A percentile compares a stretch with the other conserved stretches of the same genome.
Evolutionary conservation across 139 green algal species (phyloP).

Genomic region (Volvox reticuliferus): DNA sequence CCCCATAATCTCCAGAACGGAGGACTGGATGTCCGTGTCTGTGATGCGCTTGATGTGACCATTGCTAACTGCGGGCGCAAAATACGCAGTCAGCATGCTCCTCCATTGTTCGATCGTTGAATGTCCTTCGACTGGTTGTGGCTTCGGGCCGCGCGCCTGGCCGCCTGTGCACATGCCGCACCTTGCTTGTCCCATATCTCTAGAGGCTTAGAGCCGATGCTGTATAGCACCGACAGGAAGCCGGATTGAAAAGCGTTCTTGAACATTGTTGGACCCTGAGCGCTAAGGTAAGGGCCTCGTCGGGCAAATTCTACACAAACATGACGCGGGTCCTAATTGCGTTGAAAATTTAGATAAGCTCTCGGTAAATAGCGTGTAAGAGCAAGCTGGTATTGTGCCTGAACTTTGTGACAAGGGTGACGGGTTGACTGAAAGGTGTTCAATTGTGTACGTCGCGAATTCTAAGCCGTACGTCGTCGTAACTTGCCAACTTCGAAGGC

Average conservation of each 20-base stretch:
- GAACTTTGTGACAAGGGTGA: neutral
- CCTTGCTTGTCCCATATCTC: conserved; percentile 96
- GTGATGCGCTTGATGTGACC: conserved; percentile 97
- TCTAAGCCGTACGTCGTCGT: neutral
- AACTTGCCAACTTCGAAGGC: neutral
- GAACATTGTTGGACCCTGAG: conserved; percentile 50
- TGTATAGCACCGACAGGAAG: conserved; percentile 97
- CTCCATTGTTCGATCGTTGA: neutral
- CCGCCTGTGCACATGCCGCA: conserved; percentile 51
- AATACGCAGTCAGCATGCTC: neutral
- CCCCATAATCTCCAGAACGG: conserved; percentile 93
- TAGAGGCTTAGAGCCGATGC: conserved; percentile 95
- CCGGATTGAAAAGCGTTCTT: conserved; percentile 80
- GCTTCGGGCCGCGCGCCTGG: neutral
- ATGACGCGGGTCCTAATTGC: conserved; percentile 23
- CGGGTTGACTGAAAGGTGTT: neutral
- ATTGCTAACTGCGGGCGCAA: conserved; percentile 84
- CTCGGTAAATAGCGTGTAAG: neutral
- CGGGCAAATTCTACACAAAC: conserved; percentile 26
- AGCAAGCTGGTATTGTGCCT: neutral
- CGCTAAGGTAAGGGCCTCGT: conserved; percentile 25
- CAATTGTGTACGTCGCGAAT: neutral
- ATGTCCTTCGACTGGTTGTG: neutral
- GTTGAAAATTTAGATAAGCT: neutral
- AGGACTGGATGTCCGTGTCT: conserved; percentile 96